Percentiles rank a stretch among this genome's conserved stretches.
phyloP scores from a whole-genome alignment of 768 basidiomycete genomes.

The Suillus sp. region DNA sequence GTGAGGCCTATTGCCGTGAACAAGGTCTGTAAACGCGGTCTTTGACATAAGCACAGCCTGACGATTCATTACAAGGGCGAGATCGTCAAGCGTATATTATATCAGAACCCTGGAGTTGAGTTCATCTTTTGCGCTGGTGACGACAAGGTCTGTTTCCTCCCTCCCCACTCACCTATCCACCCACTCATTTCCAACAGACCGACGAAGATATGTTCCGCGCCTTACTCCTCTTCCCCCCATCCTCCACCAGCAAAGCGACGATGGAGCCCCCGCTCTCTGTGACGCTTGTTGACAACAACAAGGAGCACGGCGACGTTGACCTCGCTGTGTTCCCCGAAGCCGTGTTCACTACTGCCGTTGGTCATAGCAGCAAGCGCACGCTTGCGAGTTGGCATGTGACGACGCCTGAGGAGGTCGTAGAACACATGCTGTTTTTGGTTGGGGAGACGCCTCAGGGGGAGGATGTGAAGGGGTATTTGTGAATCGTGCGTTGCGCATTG shows the following conservation, averaged over 20 bases:
- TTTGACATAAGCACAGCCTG: background rate
- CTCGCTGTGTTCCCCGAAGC: conserved; percentile 66
- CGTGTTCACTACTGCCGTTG: conserved; percentile 93
- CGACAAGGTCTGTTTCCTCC: conserved; percentile 69
- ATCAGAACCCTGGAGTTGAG: conserved; percentile 90
- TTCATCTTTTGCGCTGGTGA: conserved; percentile 98
- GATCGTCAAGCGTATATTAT: conserved; percentile 93
- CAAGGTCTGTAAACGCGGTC: conserved; percentile 53
- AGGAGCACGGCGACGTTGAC: conserved; percentile 44
- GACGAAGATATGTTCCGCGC: conserved; percentile 99
- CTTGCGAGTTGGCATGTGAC: conserved; percentile 93
- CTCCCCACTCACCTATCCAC: background rate
- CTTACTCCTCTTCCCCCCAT: conserved; percentile 60
- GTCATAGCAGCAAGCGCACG: conserved; percentile 86
- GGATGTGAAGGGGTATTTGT: conserved; percentile 6
- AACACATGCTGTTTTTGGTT: conserved; percentile 70
- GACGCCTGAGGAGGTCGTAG: conserved; percentile 83
- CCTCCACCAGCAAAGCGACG: conserved; percentile 37
- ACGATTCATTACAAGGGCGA: conserved; percentile 59
- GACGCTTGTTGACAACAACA: conserved; percentile 35
- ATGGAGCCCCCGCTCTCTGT: conserved; percentile 62
- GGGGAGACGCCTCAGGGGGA: conserved; percentile 29
- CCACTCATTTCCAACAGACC: conserved; percentile 50
- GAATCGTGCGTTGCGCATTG: background rate
- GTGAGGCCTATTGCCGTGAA: conserved; percentile 94